A percentile compares a stretch with the other conserved stretches of the same genome.
These are phyloP conservation scores for Immersiporthe knoxdaviesiana DNA, from an alignment of 2,329 filamentous ascomycete genomes.

Conservation along the genomic window DNA sequence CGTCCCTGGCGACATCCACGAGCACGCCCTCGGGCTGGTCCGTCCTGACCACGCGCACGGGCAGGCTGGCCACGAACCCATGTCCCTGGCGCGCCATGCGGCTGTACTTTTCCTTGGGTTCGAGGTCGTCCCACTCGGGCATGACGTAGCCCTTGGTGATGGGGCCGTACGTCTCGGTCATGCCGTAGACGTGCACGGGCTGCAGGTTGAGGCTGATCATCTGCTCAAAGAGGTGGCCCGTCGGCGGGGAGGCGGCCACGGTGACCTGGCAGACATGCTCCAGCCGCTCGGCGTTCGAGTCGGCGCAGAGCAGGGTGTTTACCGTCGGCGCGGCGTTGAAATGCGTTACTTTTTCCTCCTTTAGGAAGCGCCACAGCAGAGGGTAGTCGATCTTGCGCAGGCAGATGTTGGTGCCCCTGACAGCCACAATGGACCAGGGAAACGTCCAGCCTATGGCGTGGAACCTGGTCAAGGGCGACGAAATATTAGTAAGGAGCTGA, in stretches of 20 bases:
- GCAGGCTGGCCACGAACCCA: conserved; percentile 82
- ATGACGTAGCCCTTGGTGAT: conserved; percentile 93
- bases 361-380: conserved; percentile 86
- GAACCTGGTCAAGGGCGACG: conserved; percentile 48
- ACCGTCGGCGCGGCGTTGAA: conserved; percentile 97
- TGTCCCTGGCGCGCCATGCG: conserved; percentile 95
- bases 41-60: conserved; percentile 79
- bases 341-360: conserved; percentile 86
- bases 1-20: conserved; percentile 55
- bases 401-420: conserved; percentile 93
- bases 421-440: conserved; percentile 90
- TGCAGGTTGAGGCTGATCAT: conserved; percentile 82
- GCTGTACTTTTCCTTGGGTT: conserved; percentile 76
- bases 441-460: conserved; percentile 82
- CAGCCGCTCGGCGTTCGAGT: conserved; percentile 73
- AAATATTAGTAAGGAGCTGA: background rate
- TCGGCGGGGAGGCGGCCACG: conserved; percentile 89
- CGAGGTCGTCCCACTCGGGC: conserved; percentile 79
- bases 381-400: conserved; percentile 94
- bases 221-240: conserved; percentile 86
- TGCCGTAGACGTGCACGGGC: conserved; percentile 91
- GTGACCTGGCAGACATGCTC: conserved; percentile 78
- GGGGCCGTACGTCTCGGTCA: conserved; percentile 89
- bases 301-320: conserved; percentile 87
- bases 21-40: conserved; percentile 70